Conservation (phyloP, 2,329 filamentous ascomycete genomes). For the Myriosclerotinia curreyana region DNA sequence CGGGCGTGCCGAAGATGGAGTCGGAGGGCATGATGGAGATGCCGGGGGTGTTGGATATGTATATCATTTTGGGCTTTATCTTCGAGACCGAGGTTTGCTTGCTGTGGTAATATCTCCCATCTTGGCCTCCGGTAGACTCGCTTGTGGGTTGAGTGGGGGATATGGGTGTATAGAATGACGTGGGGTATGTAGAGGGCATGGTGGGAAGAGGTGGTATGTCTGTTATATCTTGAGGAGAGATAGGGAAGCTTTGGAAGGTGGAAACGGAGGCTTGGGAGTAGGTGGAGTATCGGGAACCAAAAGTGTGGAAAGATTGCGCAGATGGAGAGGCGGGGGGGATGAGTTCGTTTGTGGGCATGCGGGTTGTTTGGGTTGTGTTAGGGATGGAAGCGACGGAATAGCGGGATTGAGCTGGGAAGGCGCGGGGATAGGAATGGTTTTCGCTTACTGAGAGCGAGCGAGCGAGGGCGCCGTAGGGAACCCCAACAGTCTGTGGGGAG, state of each 20-base stretch:
- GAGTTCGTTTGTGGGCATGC: neutral
- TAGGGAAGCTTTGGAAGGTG: slow-evolving; percentile 16
- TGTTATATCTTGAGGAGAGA: slow-evolving; percentile 7
- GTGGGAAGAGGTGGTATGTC: slow-evolving; percentile 5
- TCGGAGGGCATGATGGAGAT: slow-evolving; percentile 13
- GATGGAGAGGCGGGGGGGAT: neutral
- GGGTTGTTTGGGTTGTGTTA: neutral
- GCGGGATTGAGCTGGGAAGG: neutral
- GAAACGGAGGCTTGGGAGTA: slow-evolving; percentile 12
- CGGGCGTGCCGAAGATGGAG: neutral
- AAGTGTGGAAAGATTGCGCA: slow-evolving; percentile 15
- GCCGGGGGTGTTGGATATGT: slow-evolving; percentile 15
- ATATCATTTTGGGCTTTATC: slow-evolving; percentile 20
- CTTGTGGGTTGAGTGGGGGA: neutral
- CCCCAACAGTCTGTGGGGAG: neutral
- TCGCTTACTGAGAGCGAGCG: slow-evolving; percentile 5
- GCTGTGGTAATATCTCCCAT: neutral
- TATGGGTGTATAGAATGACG: neutral
- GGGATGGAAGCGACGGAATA: slow-evolving; percentile 10
- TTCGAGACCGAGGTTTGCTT: slow-evolving; percentile 22
- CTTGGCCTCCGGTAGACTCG: neutral
- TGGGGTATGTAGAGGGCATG: slow-evolving; percentile 4
- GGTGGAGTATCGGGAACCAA: slow-evolving; percentile 6
- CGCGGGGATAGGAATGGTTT: neutral
- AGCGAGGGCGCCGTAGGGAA: neutral